Base-by-base conservation (phyloP, 2,329 filamentous ascomycete genomes). In the Talaromyces islandicus region DNA sequence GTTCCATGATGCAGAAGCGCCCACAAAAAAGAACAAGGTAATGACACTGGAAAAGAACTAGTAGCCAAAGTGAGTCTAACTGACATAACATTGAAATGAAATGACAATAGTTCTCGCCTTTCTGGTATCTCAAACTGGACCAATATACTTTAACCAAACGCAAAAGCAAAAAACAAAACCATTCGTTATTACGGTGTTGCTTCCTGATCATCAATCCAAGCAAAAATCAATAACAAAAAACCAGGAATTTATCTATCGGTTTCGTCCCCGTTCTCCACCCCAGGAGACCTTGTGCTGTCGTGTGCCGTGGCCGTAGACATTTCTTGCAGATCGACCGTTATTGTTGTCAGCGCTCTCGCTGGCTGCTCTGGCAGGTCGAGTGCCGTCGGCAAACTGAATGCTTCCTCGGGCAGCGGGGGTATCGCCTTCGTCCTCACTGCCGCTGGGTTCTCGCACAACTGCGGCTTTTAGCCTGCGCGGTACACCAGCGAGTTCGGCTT, bases 331-430 rank as follows among this genome's bases (percentile, higher is more conserved):
- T 10, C 58, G 25, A 4, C 59, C 56, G 27, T 58, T 59, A n/a
- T 52, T 38, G 6, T 11, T 52, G 50, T 61, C 59, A 14, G 59
- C 38, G 1, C 32, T 48, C 30, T 54, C 48, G 27, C 53, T 38
- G n/a, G 60, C 50, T 9, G 19, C 27, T 10, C 60, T 59, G 48
- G 60, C 57, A 35, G 57, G 57, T 12, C 51, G 48, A 53, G 60
- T 59, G 17, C 56, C 54, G 54, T 62, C 60, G 3, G 57, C 60
- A 27, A 62, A 58, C 29, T 62, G 57, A 30, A 59, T 62, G 17
- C 46, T 59, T 32, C 56, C 54, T 25, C 58, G 58, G 10, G 57
- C 55, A 21, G 63, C 60, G 24, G 64, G 67, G 6, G 65, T 63
- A 19, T 58, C 30, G 14, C 12, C 21, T 17, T 58, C 48, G n/a